Percentiles rank a stretch among this genome's conserved stretches.
These are phyloP conservation scores for Cercospora beticola DNA, from an alignment of 2,329 filamentous ascomycete genomes.

Conservation along the genomic window DNA sequence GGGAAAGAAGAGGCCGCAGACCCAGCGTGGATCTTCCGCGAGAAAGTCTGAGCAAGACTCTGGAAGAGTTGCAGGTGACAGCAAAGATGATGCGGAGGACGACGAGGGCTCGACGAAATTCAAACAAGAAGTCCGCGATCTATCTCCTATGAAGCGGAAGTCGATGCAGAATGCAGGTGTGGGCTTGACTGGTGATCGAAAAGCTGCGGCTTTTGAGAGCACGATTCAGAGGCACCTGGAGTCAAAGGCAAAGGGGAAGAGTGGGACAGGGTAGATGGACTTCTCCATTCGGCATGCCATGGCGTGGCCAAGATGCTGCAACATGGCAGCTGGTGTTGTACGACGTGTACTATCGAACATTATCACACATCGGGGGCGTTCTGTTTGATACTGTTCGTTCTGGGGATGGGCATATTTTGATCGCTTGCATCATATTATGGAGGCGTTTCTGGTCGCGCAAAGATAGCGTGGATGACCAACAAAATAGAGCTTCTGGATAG, in stretches of 20 bases:
- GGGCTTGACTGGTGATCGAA: background rate
- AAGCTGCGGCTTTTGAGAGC: background rate
- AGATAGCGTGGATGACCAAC: background rate
- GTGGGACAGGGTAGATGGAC: background rate
- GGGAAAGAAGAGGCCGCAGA: background rate
- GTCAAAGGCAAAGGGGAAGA: background rate
- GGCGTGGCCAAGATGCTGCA: background rate
- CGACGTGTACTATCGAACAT: background rate
- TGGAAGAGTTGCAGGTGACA: background rate
- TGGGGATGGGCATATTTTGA: background rate
- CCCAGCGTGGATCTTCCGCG: background rate
- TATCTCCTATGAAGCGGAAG: background rate
- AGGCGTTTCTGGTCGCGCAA: background rate
- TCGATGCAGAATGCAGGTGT: background rate
- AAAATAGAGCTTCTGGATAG: background rate
- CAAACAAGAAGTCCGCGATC: background rate
- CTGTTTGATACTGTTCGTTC: background rate
- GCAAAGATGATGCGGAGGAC: background rate
- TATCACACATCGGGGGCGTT: background rate
- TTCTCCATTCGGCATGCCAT: background rate
- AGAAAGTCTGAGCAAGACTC: background rate
- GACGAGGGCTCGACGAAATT: background rate
- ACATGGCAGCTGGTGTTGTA: background rate
- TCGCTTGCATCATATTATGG: background rate
- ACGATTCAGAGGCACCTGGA: background rate